Base-by-base conservation (phyloP, 1,284 basidiomycete species). In the Marasmius sp. region DNA sequence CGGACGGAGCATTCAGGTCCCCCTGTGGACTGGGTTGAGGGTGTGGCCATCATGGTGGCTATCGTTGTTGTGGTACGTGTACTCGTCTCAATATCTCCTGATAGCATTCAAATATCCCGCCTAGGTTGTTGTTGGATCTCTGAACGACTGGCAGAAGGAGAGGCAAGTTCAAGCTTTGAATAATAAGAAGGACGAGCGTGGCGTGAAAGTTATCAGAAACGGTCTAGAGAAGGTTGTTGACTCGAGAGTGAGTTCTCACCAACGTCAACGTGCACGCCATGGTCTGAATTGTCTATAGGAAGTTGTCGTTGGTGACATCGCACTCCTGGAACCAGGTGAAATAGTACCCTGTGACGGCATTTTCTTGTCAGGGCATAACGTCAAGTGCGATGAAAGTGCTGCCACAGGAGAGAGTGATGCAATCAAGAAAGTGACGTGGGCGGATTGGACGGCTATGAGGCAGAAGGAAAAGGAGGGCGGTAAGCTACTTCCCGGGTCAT, bases 101-200 rank as follows among this genome's bases (percentile, higher is more conserved):
- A 16, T 56, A 62, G 11, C 56, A 54, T 10, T 57, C 53, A 45
- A 57, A 61, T 43, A 67, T 59, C 16, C 51, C 57, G 22, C 27
- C 48, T 59, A 89, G 88, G 88, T 97, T 64, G 75, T 94, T 49
- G 93, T 96, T 57, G 94, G 94, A 43, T 93, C 93, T 27, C 65
- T 96, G 43, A 96, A 95, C 71, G 95, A 96, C 73, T 99, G 93
- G 89, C 95, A 98, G 75, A 98, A 99, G 78, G 97, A 99, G 74
- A 88, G 88, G 7, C 97, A 99, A 77, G 98, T 99, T 80, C 89
- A 92, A 70, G 82, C 82, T 43, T 85, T 99, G 58, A 98, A 98
- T 72, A 93, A 93, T 67, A 93, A 97, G 78, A 97, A 97, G 77
- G 97, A 98, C 62, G 94, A 97, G 69, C 92, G 97, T 53, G 87